Conservation (phyloP, 2,329 filamentous ascomycete genomes). For the Pseudogymnoascus sp. region DNA sequence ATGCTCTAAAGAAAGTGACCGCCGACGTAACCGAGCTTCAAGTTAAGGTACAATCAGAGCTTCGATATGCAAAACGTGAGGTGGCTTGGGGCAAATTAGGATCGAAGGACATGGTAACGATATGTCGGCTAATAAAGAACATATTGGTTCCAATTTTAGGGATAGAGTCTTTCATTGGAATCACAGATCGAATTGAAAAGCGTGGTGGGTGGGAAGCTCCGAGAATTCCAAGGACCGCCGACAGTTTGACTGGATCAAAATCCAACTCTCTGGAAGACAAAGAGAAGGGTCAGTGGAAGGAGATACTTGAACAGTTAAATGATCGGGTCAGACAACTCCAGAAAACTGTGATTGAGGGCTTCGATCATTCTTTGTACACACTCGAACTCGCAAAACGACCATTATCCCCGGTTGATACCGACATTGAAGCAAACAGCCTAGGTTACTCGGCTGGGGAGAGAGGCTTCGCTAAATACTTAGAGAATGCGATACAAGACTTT, state of each 20-base stretch:
- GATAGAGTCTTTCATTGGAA: slow-evolving; percentile 13
- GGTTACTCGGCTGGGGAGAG: background rate
- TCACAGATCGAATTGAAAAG: too few relatives aligned
- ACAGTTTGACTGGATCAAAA: too few relatives aligned
- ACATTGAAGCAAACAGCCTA: slow-evolving; percentile 13
- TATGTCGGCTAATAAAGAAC: slow-evolving; percentile 14
- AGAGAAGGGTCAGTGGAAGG: slow-evolving; percentile 15
- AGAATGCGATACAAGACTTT: slow-evolving; percentile 13
- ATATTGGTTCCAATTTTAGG: slow-evolving; percentile 15
- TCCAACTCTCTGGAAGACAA: slow-evolving; percentile 12
- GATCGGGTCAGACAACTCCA: slow-evolving; percentile 9
- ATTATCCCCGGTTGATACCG: background rate
- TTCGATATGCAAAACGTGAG: slow-evolving; percentile 17
- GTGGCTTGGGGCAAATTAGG: slow-evolving; percentile 16
- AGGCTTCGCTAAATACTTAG: slow-evolving; percentile 1
- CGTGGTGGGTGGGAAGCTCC: too few relatives aligned
- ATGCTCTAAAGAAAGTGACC: too few relatives aligned
- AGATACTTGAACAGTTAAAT: slow-evolving; percentile 15
- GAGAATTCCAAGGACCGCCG: too few relatives aligned
- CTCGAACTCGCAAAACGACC: slow-evolving; percentile 14
- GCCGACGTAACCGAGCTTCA: too few relatives aligned
- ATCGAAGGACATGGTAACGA: slow-evolving; percentile 12
- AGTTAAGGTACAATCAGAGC: background rate
- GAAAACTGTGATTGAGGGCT: slow-evolving; percentile 13
- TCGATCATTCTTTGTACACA: slow-evolving; percentile 14